These are phyloP conservation scores for Termitomyces sp. DNA, from an alignment of 768 basidiomycete genomes.

Conservation along the genomic window DNA sequence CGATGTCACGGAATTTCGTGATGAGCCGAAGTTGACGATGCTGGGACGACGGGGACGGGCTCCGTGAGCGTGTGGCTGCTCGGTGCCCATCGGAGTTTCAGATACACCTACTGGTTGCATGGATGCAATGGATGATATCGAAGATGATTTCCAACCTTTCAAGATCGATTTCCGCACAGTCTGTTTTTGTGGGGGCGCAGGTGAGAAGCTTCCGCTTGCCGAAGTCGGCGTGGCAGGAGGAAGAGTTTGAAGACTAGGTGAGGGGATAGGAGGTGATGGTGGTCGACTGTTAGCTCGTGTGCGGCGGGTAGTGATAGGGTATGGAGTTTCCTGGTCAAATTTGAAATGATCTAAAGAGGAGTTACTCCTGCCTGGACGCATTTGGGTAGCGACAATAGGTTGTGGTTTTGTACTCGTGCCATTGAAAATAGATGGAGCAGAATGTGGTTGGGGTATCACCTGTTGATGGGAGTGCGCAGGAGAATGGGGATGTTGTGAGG, in stretches of 20 bases:
- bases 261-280: constrained; percentile 26
- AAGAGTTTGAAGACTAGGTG: constrained; percentile 13
- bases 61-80: constrained; percentile 26
- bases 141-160: constrained; percentile 54
- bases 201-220: constrained; percentile 4
- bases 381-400: constrained; percentile 36
- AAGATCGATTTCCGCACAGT: constrained; percentile 65
- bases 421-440: constrained; percentile 11
- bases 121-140: constrained; percentile 29
- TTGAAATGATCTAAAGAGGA: constrained; percentile 42
- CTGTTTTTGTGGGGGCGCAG: constrained; percentile 28
- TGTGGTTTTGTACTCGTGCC: constrained; percentile 16
- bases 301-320: constrained; percentile 41
- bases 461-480: constrained; percentile 1
- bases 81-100: constrained; percentile 33
- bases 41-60: constrained; percentile 39
- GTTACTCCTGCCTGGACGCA: constrained; percentile 27
- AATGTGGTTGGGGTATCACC: constrained; percentile 7
- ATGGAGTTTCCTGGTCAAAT: constrained; percentile 72
- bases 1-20: constrained; percentile 25
- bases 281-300: constrained; percentile 18
- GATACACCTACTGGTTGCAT: neutral
- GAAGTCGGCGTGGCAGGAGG: constrained; percentile 13
- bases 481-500: neutral
- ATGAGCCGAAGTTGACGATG: constrained; percentile 37